phyloP scores from a whole-genome alignment of 306 rosid genomes.

The Inga leiocalycina region DNA sequence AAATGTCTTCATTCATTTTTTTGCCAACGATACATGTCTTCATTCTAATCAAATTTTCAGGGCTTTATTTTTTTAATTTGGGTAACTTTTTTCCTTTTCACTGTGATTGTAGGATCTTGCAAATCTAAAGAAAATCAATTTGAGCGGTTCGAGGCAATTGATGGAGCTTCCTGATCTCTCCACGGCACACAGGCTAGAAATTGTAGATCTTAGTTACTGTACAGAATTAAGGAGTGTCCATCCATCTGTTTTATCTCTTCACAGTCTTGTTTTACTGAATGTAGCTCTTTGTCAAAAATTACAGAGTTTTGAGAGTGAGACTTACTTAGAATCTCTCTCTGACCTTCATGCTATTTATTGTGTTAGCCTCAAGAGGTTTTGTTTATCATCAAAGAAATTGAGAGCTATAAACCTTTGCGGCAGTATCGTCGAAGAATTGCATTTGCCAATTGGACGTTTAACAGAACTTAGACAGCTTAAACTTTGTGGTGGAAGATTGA shows the following conservation, averaged over 20 bases:
- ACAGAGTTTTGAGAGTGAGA: background rate
- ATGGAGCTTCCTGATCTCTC: background rate
- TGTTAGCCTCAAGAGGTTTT: no score
- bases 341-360: no score
- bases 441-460: background rate
- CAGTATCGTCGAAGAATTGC: no score
- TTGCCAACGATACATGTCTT: background rate
- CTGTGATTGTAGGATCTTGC: background rate
- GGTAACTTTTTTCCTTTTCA: background rate
- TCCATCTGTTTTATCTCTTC: background rate
- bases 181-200: background rate
- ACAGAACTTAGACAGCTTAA: background rate
- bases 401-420: accelerated
- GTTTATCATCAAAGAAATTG: no score
- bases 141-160: background rate
- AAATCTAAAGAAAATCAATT: background rate
- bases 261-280: background rate
- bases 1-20: no score
- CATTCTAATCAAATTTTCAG: no score
- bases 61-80: no score
- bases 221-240: no score
- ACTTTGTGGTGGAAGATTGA: no score
- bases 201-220: accelerated
- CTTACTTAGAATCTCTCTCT: no score
- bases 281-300: no score